A percentile compares a stretch with the other conserved stretches of the same genome.
Evolutionary conservation across 306 rosid genomes (phyloP).

Genomic region (Pterocarpus macrocarpus): DNA sequence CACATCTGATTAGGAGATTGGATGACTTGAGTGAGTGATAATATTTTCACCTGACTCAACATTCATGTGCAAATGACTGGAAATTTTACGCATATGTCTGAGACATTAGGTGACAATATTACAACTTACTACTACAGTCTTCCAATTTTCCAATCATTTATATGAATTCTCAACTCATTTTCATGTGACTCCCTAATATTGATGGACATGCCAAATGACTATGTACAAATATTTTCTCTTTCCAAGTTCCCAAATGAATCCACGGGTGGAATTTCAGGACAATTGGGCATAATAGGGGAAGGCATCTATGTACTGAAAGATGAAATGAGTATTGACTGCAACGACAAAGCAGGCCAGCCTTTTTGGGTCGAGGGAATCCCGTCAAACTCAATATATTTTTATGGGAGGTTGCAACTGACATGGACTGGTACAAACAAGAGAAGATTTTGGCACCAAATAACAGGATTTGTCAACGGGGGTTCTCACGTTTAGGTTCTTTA

Average conservation of each 20-base stretch:
- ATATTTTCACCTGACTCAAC: too few relatives aligned
- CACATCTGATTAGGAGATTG: too few relatives aligned
- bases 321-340: constrained; percentile 55
- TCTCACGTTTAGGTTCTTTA: constrained; percentile 60
- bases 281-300: constrained; percentile 33
- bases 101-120: too few relatives aligned
- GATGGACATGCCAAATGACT: too few relatives aligned
- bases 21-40: too few relatives aligned
- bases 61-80: too few relatives aligned
- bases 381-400: constrained; percentile 50
- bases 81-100: too few relatives aligned
- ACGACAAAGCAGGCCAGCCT: constrained; percentile 89
- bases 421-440: constrained; percentile 49
- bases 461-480: constrained; percentile 54
- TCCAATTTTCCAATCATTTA: too few relatives aligned
- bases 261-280: constrained; percentile 53
- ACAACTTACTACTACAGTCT: too few relatives aligned
- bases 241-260: constrained; percentile 51
- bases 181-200: too few relatives aligned
- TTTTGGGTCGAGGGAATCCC: constrained; percentile 62
- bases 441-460: constrained; percentile 47
- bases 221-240: too few relatives aligned
- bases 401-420: constrained; percentile 14
- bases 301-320: constrained; percentile 53
- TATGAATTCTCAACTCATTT: too few relatives aligned